These are phyloP conservation scores for Aristolochia californica DNA, from an alignment of 164 flowering plant genomes.

Conservation along the genomic window DNA sequence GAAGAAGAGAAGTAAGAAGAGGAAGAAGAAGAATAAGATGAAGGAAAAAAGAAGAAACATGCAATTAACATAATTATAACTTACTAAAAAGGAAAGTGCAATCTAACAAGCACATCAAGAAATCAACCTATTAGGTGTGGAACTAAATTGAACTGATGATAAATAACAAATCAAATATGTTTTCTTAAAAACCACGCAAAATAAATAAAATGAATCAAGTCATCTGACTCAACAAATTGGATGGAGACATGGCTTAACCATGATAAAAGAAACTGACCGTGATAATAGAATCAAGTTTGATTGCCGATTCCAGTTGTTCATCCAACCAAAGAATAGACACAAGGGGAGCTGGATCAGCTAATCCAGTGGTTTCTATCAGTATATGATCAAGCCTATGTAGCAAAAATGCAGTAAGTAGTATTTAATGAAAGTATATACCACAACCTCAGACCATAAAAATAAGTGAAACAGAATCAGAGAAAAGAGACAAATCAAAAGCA, in stretches of 20 bases:
- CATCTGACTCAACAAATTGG: no score
- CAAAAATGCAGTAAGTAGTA: constrained; percentile 10
- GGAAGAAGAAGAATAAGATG: neutral
- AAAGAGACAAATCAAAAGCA: neutral
- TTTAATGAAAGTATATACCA: neutral
- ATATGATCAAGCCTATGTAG: constrained; percentile 78
- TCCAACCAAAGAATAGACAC: constrained; percentile 98
- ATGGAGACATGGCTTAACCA: no score
- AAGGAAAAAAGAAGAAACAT: neutral
- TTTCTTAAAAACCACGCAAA: no score
- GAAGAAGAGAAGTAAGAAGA: neutral
- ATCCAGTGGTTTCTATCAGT: constrained; percentile 86
- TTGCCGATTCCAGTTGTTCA: constrained; percentile 87
- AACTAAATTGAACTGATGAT: no score
- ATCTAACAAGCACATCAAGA: no score
- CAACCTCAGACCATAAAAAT: neutral
- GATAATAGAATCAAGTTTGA: constrained; percentile 82
- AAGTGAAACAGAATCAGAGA: neutral
- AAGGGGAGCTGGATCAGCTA: constrained; percentile 95
- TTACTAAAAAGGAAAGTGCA: no score
- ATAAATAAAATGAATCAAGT: no score
- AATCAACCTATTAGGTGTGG: no score
- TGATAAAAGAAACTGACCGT: constrained; percentile 42
- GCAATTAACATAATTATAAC: no score
- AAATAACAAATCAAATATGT: no score